Percentiles rank a stretch among this genome's conserved stretches.
Conservation (phyloP, 1,284 basidiomycete genomes). For the Moesziomyces globuligerus region DNA sequence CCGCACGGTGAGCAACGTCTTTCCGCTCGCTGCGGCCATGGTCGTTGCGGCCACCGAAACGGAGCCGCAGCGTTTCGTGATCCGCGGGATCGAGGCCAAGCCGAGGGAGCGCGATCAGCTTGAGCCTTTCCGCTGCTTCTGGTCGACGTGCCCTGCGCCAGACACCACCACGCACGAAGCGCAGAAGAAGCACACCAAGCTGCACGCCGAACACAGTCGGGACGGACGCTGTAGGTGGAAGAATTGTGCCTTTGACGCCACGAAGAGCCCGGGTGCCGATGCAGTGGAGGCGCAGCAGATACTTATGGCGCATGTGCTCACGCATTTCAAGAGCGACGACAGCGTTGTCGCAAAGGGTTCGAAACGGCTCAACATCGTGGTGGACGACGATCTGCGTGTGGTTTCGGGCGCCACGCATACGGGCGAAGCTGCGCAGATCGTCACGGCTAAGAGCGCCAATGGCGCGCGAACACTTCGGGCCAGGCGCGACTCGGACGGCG, state of each 20-base stretch:
- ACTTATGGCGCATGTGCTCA: slow-evolving; percentile 44
- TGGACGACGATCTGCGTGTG: slow-evolving; percentile 27
- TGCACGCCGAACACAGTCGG: slow-evolving; percentile 38
- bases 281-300: slow-evolving; percentile 12
- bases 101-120: slow-evolving; percentile 41
- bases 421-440: slow-evolving; percentile 24
- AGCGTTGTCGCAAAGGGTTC: not conserved
- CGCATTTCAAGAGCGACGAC: slow-evolving; percentile 36
- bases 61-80: slow-evolving; percentile 74
- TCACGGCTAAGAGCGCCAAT: slow-evolving; percentile 11
- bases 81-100: slow-evolving; percentile 75
- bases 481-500: slow-evolving; percentile 28
- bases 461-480: slow-evolving; percentile 26
- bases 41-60: slow-evolving; percentile 77
- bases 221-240: slow-evolving; percentile 58
- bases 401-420: slow-evolving; percentile 27
- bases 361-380: slow-evolving; percentile 14
- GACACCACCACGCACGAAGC: slow-evolving; percentile 34
- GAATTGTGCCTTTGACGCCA: slow-evolving; percentile 45
- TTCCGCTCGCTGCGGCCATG: slow-evolving; percentile 82
- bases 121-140: slow-evolving; percentile 48
- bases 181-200: slow-evolving; percentile 47
- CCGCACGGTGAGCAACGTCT: slow-evolving; percentile 81
- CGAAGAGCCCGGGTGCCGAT: slow-evolving; percentile 1
- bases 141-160: slow-evolving; percentile 52